phyloP scores from a whole-genome alignment of 805 yeast species.

The Sungouiella thailandica region DNA sequence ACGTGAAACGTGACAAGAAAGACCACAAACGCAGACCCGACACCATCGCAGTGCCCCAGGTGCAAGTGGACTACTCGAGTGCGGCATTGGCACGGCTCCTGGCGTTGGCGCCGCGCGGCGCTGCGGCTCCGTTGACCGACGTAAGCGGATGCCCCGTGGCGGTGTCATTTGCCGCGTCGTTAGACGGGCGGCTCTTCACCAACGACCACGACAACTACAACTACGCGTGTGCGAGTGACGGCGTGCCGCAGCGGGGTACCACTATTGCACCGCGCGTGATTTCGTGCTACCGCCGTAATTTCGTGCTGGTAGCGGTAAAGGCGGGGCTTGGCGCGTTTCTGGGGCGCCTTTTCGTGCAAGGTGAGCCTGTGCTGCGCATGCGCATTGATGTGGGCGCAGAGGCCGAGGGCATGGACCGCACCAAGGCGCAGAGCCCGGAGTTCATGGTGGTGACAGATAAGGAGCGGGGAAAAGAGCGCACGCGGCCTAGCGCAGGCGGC shows the following conservation, averaged over 20 bases:
- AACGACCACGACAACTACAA: slow-evolving; percentile 37
- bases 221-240: slow-evolving; percentile 15
- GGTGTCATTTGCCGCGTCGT: slow-evolving; percentile 23
- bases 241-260: slow-evolving; percentile 7
- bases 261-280: slow-evolving; percentile 31
- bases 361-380: slow-evolving; percentile 18
- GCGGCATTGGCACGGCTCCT: slow-evolving; percentile 9
- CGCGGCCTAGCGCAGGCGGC: not conserved
- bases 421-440: slow-evolving; percentile 9
- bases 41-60: slow-evolving; percentile 1
- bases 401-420: slow-evolving; percentile 27
- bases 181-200: slow-evolving; percentile 40
- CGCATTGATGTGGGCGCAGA: slow-evolving; percentile 34
- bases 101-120: slow-evolving; percentile 5
- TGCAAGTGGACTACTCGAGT: slow-evolving; percentile 11
- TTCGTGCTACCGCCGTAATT: slow-evolving; percentile 43
- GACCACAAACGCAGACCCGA: not conserved
- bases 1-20: not conserved
- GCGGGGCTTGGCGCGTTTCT: slow-evolving; percentile 4
- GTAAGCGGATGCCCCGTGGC: not conserved
- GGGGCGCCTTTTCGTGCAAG: slow-evolving; percentile 1
- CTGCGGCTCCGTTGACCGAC: not conserved
- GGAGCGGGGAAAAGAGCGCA: not conserved
- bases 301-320: slow-evolving; percentile 31
- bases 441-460: not conserved